Evolutionary conservation across 345 rosid genomes (phyloP), one percentile per base, ranked within the genome.

Genomic region (Eucalyptus albens): DNA sequence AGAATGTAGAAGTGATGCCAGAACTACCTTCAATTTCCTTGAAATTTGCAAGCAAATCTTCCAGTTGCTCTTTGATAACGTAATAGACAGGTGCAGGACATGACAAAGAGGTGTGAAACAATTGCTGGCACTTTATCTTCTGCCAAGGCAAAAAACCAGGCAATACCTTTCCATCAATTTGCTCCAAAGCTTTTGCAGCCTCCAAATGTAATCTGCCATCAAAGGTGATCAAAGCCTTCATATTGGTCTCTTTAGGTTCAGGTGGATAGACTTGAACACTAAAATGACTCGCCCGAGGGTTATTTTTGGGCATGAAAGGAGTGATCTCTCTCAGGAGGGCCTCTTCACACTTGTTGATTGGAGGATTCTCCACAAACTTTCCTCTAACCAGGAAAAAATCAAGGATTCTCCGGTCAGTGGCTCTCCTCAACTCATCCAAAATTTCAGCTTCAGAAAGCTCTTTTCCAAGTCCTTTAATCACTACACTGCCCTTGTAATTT

Each of bases 151-250:
- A 91, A 90, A 93, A 94, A 80, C 96, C 97, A 91, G 95, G 94
- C 89, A 96, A 90, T 37, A 93, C 96, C 89, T 93, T 93, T 83
- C 98, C 97, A 87, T 95, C 94, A 77, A 97, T 91, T 90, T 95
- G 97, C 92, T 97, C 94, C 95, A 96, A 91, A 89, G 99, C 99
- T 93, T 93, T 95, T 65, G 99, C 98, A 50, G 98, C 99, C 94
- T 97, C 99, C 94, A 97, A 92, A 93, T 96, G 99, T 77, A 95
- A 92, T 90, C 95, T 94, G 87, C 98, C 97, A 90, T 96, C 99
- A 69, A 97, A 97, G 86, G 90, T 95, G 89, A 97, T 93, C 72
- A 88, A 51, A 21, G 98, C 98, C 93, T 87, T 93, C 92, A 91
- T 91, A 88, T 88, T 93, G 86, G 89, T 55, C 86, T 92, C 96